Evolutionary conservation across 2,329 filamentous ascomycete species (phyloP).

Genomic region (Teratosphaeriaceae sp.): DNA sequence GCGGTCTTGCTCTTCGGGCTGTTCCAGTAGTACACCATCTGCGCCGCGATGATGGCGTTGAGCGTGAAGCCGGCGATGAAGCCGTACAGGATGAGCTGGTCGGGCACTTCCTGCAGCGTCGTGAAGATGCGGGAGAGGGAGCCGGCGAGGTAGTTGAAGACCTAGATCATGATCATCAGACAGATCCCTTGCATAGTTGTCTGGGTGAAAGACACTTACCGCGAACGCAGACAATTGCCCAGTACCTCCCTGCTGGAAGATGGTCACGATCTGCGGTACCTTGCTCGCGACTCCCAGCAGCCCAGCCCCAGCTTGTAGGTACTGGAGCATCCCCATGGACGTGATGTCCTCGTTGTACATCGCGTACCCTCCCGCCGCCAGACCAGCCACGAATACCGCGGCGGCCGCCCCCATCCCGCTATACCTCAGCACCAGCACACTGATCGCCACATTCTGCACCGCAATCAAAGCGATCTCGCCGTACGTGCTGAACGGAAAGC

Average conservation of each 20-base stretch:
- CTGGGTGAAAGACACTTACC: conserved; percentile 57
- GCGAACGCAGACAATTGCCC: conserved; percentile 96
- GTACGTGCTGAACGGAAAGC: conserved; percentile 93
- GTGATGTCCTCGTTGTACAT: conserved; percentile 63
- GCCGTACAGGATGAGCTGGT: conserved; percentile 91
- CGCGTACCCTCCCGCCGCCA: conserved; percentile 62
- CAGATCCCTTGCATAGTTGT: too few species aligned
- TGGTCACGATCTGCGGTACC: conserved; percentile 83
- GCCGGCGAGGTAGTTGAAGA: conserved; percentile 95
- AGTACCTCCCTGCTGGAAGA: conserved; percentile 78
- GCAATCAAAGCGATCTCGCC: conserved; percentile 92
- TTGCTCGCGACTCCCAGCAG: conserved; percentile 82
- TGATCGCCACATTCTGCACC: conserved; percentile 86
- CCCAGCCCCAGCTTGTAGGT: conserved; percentile 79
- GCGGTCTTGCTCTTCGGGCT: conserved; percentile 36
- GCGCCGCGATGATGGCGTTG: conserved; percentile 76
- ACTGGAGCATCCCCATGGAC: conserved; percentile 59
- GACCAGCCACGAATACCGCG: conserved; percentile 68
- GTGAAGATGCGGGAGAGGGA: conserved; percentile 95
- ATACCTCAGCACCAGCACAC: conserved; percentile 78
- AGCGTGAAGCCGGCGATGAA: conserved; percentile 88
- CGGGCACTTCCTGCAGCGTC: conserved; percentile 93
- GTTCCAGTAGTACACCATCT: conserved; percentile 99
- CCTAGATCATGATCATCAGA: conserved; percentile 50
- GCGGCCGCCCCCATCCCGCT: conserved; percentile 61